Evolutionary conservation across 768 basidiomycete species (phyloP), one percentile per base, ranked within the genome.

Genomic region (Cystoderma amianthinum): DNA sequence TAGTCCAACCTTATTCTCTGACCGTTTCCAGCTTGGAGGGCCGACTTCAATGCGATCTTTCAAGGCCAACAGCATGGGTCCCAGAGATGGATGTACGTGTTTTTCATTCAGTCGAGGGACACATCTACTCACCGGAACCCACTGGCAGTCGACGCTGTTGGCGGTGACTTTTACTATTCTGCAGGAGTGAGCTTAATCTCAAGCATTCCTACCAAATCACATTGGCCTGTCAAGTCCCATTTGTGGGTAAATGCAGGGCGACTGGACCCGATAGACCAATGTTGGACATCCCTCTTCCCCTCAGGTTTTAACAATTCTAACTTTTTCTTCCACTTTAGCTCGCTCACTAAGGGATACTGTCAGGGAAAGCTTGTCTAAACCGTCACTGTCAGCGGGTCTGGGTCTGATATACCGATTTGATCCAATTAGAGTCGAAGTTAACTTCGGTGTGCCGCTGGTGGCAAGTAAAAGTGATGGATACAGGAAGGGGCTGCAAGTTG

Each of bases 11-110:
- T 71, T 80, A 17, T 85, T 89, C 51, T 72, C 80, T 1, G 96
- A 99, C 61, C 79, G 92, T 4, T 92, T 92, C 59, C 93, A 95
- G 48, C 72, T 97, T 0, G 96, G 96, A 18, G 96, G 96, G 0
- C 93, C 96, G 0, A 76, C 83, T 5, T 89, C 80, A 40, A 71
- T 98, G 0, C 70, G 96, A 4, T 76, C 78, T 38, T 94, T 95
- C 62, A 72, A 72, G 33, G 67, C 71, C 4, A 89, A 87, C 53
- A 69, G 80, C 3, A 68, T 96, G 64, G 93, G 93, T 3, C 82
- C 85, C 0, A 72, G 70, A 16, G 89, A 93, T 46, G 76, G 78
- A 13, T 53, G 89, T 89, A 51, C 48, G 78, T 59, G 24, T 23
- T 22, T 35, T 22, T 37, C 25, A 19, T 22, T 16, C 24, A 16